Percentiles rank a stretch among this genome's conserved stretches.
phyloP scores from a whole-genome alignment of 176 grass and related monocot genomes.

The Musa troglodytarum region DNA sequence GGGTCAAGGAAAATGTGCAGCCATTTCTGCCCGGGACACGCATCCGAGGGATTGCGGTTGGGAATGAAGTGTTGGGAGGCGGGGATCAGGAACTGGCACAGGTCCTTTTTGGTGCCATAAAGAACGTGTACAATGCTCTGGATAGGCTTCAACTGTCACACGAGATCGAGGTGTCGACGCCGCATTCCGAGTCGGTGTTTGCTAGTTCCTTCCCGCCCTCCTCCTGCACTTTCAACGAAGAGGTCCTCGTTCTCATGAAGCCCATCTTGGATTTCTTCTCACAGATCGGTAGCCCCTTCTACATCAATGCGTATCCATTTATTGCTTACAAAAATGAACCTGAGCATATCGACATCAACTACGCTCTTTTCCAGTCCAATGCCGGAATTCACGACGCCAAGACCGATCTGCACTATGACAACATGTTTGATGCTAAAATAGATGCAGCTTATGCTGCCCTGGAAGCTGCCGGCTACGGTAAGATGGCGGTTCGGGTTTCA shows the following conservation, averaged over 20 bases:
- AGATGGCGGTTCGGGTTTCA: constrained; percentile 85
- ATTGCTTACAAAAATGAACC: constrained; percentile 84
- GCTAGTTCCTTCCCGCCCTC: constrained; percentile 86
- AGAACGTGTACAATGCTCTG: constrained; percentile 72
- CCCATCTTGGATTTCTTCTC: constrained; percentile 70
- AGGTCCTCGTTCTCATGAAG: constrained; percentile 66
- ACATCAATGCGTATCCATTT: constrained; percentile 91
- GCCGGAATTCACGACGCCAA: constrained; percentile 64
- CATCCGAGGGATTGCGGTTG: constrained; percentile 74
- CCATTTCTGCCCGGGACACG: constrained; percentile 55
- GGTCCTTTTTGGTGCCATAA: constrained; percentile 62
- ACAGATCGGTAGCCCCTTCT: constrained; percentile 52
- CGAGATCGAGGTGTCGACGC: constrained; percentile 62
- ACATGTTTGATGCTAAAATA: constrained; percentile 97
- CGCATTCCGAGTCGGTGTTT: constrained; percentile 79
- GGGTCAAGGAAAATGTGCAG: constrained; percentile 85
- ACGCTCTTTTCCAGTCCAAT: constrained; percentile 86
- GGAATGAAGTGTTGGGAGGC: constrained; percentile 87
- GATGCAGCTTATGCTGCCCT: constrained; percentile 93
- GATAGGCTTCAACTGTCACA: constrained; percentile 49
- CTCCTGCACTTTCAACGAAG: constrained; percentile 70
- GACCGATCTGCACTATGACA: constrained; percentile 81
- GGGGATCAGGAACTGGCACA: constrained; percentile 44
- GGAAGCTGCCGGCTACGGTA: constrained; percentile 56
- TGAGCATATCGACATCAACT: constrained; percentile 79